Base-by-base conservation (phyloP, 345 rosid species). In the Limnanthes douglasii region DNA sequence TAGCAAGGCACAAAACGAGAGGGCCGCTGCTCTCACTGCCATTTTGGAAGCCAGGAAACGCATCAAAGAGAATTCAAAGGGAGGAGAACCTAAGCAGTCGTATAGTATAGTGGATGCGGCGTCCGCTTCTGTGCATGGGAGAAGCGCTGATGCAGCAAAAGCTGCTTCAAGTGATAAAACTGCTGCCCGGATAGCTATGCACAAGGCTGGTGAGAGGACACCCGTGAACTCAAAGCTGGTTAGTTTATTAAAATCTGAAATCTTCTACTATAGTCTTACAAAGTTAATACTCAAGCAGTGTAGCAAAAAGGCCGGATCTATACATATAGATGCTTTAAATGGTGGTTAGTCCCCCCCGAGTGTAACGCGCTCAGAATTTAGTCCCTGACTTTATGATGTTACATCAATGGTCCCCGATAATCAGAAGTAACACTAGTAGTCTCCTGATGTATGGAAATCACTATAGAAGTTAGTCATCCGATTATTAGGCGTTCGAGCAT, bases 101-200 rank as follows among this genome's bases (percentile, higher is more conserved):
- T 84, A 51, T 57, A 80, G 96, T 53, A 62, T 90, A 49, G 96
- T 90, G 25, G 96, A 90, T 63, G 96, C 93, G 36, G 98, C 94
- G 23, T 90, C 98, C 40, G 94, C 98, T 53, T 68, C 98, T 0
- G 92, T 90, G 33, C 82, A 75, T 21, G 98, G 98, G 54, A 74
- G 94, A 69, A 90, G 94, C 66, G 93, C 94, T 43, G 77, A 65
- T 28, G 82, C 95, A 34, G 94, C 96, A 30, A 90, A 77, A 73
- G 79, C 78, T 52, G 68, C 82, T 26, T 45, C 80, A 42, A 57
- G 58, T 50, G 78, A 84, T 68, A 90, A 84, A 57, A 70, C 94
- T 34, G 86, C 82, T 60, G 94, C 98, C 49, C 67, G 80, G 31
- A 84, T 90, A 53, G 96, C 92, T 33, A 68, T 77, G 96, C 96